phyloP scores from a whole-genome alignment of 2,329 filamentous ascomycete species.

The Pseudogymnoascus sp. region DNA sequence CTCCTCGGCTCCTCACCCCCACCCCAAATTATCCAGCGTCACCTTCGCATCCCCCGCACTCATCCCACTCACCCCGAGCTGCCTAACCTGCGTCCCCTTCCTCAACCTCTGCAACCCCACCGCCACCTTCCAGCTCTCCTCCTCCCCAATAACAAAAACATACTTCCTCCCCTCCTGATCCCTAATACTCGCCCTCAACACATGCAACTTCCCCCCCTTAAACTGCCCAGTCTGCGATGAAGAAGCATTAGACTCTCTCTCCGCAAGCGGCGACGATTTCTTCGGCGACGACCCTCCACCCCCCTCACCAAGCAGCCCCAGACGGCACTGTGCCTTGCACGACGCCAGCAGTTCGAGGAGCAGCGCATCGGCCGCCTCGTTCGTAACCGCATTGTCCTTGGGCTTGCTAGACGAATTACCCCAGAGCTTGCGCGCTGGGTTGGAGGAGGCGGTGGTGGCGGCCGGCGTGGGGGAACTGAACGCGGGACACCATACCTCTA shows the following conservation, averaged over 20 bases:
- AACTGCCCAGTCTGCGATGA: constrained; percentile 44
- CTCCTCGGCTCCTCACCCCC: constrained; percentile 13
- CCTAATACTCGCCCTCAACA: constrained; percentile 56
- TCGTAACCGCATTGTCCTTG: constrained; percentile 31
- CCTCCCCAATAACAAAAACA: constrained; percentile 56
- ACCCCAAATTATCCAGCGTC: constrained; percentile 53
- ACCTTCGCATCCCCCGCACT: constrained; percentile 45
- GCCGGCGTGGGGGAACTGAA: constrained; percentile 41
- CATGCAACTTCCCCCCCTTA: constrained; percentile 50
- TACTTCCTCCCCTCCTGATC: constrained; percentile 62
- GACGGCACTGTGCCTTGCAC: constrained; percentile 58
- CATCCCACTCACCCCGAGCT: constrained; percentile 53
- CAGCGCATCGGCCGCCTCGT: constrained; percentile 61
- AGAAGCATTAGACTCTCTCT: constrained; percentile 22
- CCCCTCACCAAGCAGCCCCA: constrained; percentile 32
- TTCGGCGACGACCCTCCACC: neutral
- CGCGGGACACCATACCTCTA: constrained; percentile 80
- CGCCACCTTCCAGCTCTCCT: constrained; percentile 62
- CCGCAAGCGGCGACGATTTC: constrained; percentile 19
- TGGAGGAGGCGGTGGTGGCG: constrained; percentile 35
- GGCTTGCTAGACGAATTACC: constrained; percentile 34
- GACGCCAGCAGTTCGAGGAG: constrained; percentile 54
- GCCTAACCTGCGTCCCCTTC: constrained; percentile 52
- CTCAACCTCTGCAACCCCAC: constrained; percentile 54
- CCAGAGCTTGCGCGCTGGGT: constrained; percentile 34